A percentile compares a stretch with the other conserved stretches of the same genome.
Evolutionary conservation across 148 eudicot species (phyloP).

Genomic region (Cornus florida): DNA sequence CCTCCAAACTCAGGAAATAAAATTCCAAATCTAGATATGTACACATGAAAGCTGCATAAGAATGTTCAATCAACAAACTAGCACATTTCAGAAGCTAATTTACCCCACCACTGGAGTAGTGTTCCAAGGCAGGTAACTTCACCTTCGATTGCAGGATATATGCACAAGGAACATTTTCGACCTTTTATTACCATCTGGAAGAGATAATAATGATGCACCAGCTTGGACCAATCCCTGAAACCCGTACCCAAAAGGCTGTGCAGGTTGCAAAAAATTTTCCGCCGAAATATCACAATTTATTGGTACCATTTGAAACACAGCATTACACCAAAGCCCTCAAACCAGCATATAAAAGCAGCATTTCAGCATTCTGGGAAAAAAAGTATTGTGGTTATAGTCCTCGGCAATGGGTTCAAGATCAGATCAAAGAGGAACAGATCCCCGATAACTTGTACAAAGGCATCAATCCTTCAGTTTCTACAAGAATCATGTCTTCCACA

Average conservation of each 20-base stretch:
- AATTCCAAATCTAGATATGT: constrained; percentile 9
- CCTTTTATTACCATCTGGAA: background rate
- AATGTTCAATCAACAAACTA: background rate
- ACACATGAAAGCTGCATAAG: constrained; percentile 6
- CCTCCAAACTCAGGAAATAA: background rate
- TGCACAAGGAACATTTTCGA: background rate
- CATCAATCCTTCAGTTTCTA: constrained; percentile 1
- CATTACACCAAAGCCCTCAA: background rate
- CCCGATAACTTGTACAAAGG: background rate
- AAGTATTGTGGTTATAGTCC: background rate
- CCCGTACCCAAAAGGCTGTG: background rate
- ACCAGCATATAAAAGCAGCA: background rate
- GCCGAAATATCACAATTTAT: background rate
- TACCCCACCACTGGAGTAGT: background rate
- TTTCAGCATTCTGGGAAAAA: background rate
- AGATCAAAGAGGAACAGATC: background rate
- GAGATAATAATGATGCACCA: background rate
- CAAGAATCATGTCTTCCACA: background rate
- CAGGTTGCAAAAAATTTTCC: background rate
- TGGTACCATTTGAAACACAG: background rate
- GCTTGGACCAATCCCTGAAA: background rate
- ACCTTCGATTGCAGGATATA: background rate
- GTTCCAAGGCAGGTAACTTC: background rate
- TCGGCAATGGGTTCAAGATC: background rate
- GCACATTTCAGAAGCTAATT: constrained; percentile 5